Evolutionary conservation across 176 grass and related monocot genomes (phyloP), one percentile per base, ranked within the genome.

Genomic region (Aegilops umbellulata): DNA sequence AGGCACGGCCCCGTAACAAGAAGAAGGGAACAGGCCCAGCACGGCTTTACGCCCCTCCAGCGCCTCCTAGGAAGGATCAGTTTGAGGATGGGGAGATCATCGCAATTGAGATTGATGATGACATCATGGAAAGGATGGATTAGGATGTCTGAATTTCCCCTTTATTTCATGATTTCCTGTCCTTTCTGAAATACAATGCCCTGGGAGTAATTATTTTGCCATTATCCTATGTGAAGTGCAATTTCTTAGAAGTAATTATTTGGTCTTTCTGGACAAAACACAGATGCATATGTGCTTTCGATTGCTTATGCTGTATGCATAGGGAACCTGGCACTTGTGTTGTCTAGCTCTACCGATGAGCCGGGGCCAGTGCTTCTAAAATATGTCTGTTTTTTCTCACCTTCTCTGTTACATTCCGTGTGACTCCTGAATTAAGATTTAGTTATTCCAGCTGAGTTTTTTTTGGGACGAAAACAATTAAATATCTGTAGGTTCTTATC

Each of bases 21-120:
- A 95, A 76, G 79, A 95, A 95, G 80, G 93, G 93, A 74, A 92
- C 90, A 58, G 93, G 90, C 9, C 93, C 90, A 17, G 19, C 93
- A 6, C 86, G 90, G 29, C 55, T 80, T 32, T 92, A 60, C 1
- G 64, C 78, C 44, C 90, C 90, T 55, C 93, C 90, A 6, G 91
- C 88, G 22, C 80, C 93, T 60, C 90, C 88, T 0, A 90, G 90
- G 86, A 95, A 92, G 63, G 93, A 95, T 57, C 82, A 85, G 42
- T 95, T 95, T 3, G 88, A 95, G 15, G 93, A 95, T 7, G 88
- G 90, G 27, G 90, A 92, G 88, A 74, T 92, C 57, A 80, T 79
- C 24, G 65, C 75, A 6, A 86, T 95, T 15, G 90, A 95, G 61
- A 95, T 95, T 26, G 90, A 95, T 9, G 93, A 92, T 19, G 90